phyloP scores from a whole-genome alignment of 2,329 filamentous ascomycete species.

The Chlorencoelia australis region DNA sequence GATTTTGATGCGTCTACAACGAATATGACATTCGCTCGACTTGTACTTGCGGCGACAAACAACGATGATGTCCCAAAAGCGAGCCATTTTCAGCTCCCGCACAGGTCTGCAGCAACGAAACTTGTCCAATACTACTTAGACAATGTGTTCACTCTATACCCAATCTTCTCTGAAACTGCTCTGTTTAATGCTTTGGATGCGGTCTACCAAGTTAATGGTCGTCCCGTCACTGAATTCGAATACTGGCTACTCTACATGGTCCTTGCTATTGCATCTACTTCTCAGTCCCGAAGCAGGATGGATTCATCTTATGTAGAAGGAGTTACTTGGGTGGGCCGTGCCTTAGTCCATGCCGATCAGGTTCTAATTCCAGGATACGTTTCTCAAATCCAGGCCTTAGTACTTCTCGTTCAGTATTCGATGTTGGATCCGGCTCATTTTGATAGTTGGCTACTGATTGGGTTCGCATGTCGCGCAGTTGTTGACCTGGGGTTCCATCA shows the following conservation, averaged over 20 bases:
- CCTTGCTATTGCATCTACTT: slow-evolving; percentile 68
- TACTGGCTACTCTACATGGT: slow-evolving; percentile 86
- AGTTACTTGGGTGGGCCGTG: slow-evolving; percentile 47
- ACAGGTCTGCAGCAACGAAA: slow-evolving; percentile 55
- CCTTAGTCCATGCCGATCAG: slow-evolving; percentile 67
- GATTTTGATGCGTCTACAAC: slow-evolving; percentile 85
- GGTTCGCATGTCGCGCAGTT: slow-evolving; percentile 77
- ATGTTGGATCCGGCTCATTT: slow-evolving; percentile 86
- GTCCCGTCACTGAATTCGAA: slow-evolving; percentile 54
- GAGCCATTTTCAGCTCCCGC: slow-evolving; percentile 53
- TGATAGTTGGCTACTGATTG: slow-evolving; percentile 88
- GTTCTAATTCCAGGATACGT: slow-evolving; percentile 80
- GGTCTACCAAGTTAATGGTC: slow-evolving; percentile 62
- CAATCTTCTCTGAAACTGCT: slow-evolving; percentile 70
- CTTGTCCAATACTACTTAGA: slow-evolving; percentile 77
- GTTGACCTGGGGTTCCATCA: slow-evolving; percentile 90
- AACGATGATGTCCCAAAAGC: slow-evolving; percentile 61
- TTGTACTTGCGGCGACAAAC: slow-evolving; percentile 74
- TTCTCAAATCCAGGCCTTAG: slow-evolving; percentile 74
- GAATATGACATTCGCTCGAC: slow-evolving; percentile 84
- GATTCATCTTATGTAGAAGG: slow-evolving; percentile 51
- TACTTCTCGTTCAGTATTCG: slow-evolving; percentile 81
- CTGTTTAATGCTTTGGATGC: slow-evolving; percentile 73
- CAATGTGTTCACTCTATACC: slow-evolving; percentile 70
- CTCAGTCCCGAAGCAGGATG: slow-evolving; percentile 60